Evolutionary conservation across 163 green algal species (phyloP).

Genomic region (Scenedesmus sp.): DNA sequence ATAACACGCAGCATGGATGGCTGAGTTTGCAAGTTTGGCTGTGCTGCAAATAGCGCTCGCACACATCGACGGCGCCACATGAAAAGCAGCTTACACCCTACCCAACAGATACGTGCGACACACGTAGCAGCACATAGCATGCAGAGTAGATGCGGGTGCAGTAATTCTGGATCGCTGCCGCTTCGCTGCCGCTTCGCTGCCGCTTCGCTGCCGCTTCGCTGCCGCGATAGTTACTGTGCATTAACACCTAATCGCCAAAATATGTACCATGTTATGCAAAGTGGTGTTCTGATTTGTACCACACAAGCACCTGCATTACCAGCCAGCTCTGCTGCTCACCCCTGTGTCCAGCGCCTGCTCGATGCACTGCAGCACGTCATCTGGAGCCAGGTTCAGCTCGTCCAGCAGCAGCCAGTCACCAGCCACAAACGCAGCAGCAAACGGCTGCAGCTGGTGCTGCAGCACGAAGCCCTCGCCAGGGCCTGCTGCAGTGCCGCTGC

Average conservation of each 20-base stretch:
- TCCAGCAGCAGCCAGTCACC: conserved; percentile 60
- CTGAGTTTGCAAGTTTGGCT: too few relatives aligned
- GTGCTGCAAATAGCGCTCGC: too few relatives aligned
- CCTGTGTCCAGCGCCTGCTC: conserved; percentile 51
- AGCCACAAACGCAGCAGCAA: conserved; percentile 48
- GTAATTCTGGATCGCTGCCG: too few relatives aligned
- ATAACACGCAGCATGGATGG: too few relatives aligned
- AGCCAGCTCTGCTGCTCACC: neutral
- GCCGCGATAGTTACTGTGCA: too few relatives aligned
- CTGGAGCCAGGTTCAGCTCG: conserved; percentile 59
- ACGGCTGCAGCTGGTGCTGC: conserved; percentile 52
- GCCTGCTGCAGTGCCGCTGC: neutral
- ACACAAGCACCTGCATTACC: neutral
- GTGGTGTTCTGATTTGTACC: neutral
- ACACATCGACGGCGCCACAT: too few relatives aligned
- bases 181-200: too few relatives aligned
- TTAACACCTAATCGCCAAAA: neutral
- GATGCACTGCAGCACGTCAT: conserved; percentile 55
- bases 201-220: too few relatives aligned
- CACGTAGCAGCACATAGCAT: too few relatives aligned
- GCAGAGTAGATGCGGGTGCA: too few relatives aligned
- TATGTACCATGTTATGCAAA: neutral
- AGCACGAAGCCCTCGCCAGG: neutral
- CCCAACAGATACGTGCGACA: too few relatives aligned
- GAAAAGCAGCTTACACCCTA: too few relatives aligned